Conservation (phyloP, 805 yeast species). For the Hanseniaspora taiwanica region DNA sequence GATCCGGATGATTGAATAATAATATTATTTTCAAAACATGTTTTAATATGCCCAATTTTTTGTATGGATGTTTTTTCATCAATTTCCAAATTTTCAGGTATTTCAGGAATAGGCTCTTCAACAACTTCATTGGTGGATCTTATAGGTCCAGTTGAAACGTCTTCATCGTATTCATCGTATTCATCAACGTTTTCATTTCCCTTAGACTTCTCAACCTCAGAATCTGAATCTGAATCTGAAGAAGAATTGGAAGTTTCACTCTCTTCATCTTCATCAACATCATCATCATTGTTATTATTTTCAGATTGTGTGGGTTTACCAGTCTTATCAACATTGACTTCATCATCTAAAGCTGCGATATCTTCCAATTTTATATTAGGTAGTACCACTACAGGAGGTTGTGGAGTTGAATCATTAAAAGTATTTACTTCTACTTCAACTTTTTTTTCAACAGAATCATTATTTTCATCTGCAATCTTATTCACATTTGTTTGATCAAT, state of each 20-base stretch:
- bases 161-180: slow-evolving; percentile 28
- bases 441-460: background rate
- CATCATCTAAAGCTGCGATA: slow-evolving; percentile 4
- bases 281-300: slow-evolving; percentile 13
- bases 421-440: background rate
- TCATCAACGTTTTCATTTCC: slow-evolving; percentile 7
- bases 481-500: background rate
- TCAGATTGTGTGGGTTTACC: slow-evolving; percentile 5
- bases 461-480: background rate
- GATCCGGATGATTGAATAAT: slow-evolving; percentile 61
- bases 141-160: slow-evolving; percentile 49
- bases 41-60: slow-evolving; percentile 53
- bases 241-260: slow-evolving; percentile 4
- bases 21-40: slow-evolving; percentile 58
- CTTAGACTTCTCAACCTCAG: slow-evolving; percentile 11
- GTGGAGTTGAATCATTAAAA: too few species aligned
- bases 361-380: background rate
- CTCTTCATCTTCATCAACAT: slow-evolving; percentile 1
- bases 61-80: slow-evolving; percentile 53
- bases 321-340: background rate
- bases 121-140: slow-evolving; percentile 61
- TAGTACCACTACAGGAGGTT: background rate
- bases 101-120: slow-evolving; percentile 51
- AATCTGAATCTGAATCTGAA: slow-evolving; percentile 9
- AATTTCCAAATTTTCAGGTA: slow-evolving; percentile 52